Percentiles rank a stretch among this genome's conserved stretches.
phyloP scores from a whole-genome alignment of 2,329 filamentous ascomycete species.

The Orbilia ellipsospora region DNA sequence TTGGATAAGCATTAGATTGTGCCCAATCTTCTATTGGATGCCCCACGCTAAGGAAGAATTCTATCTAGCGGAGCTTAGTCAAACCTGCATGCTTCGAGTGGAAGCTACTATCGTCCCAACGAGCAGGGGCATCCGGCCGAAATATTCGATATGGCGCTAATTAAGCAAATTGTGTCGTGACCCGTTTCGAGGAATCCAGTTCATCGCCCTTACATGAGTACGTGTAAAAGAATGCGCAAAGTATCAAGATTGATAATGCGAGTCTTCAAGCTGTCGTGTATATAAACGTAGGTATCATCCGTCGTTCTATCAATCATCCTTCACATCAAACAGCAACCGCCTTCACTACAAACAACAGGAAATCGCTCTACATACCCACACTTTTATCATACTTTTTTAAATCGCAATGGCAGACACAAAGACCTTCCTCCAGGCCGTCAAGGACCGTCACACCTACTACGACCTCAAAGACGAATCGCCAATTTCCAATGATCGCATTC shows the following conservation, averaged over 20 bases:
- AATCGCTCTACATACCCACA: background rate
- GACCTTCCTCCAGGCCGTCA: constrained; percentile 73
- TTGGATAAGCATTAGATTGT: constrained; percentile 29
- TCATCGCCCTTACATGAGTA: no score
- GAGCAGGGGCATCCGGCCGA: constrained; percentile 44
- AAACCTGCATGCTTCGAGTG: background rate
- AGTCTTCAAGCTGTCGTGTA: no score
- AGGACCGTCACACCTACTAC: constrained; percentile 77
- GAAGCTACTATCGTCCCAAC: background rate
- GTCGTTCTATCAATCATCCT: background rate
- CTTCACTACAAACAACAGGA: constrained; percentile 11
- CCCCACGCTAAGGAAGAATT: constrained; percentile 7
- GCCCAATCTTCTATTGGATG: constrained; percentile 1
- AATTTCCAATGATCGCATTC: constrained; percentile 70
- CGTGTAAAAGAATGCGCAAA: no score
- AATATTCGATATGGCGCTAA: constrained; percentile 34
- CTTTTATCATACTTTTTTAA: background rate
- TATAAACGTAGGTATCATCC: no score
- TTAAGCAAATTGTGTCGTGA: constrained; percentile 44
- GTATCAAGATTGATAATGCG: no score
- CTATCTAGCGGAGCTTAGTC: constrained; percentile 1
- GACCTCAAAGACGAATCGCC: constrained; percentile 73
- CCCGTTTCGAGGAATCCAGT: background rate
- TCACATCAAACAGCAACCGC: constrained; percentile 10
- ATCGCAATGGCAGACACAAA: constrained; percentile 50